Conservation (phyloP, 352 stramenopile species). For the Globisporangium barbulae region DNA sequence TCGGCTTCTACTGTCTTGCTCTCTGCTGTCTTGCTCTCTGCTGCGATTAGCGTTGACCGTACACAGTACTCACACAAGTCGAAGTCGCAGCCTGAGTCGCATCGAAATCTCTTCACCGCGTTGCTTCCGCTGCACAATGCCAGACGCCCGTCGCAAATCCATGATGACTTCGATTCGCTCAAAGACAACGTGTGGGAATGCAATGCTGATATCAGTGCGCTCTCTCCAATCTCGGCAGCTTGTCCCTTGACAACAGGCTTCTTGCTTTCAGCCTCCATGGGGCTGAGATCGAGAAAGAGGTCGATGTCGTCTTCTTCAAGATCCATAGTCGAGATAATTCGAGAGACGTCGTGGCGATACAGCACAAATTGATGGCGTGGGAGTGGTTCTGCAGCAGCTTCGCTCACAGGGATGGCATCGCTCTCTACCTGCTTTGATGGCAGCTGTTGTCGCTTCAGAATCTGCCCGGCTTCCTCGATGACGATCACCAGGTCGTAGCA, state of each 20-base stretch:
- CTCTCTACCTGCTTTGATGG: constrained; percentile 25
- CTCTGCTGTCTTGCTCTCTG: constrained; percentile 14
- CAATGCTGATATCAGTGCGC: constrained; percentile 34
- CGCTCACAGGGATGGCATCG: constrained; percentile 14
- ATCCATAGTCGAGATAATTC: constrained; percentile 44
- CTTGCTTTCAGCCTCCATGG: constrained; percentile 17
- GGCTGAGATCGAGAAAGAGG: constrained; percentile 46
- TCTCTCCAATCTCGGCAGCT: constrained; percentile 17
- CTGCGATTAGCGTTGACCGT: constrained; percentile 32
- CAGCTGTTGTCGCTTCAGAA: constrained; percentile 50
- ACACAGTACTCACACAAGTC: constrained; percentile 72
- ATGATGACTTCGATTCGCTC: constrained; percentile 50
- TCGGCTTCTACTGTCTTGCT: background rate
- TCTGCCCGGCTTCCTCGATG: constrained; percentile 41
- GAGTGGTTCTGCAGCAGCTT: constrained; percentile 17
- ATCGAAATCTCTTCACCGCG: constrained; percentile 53
- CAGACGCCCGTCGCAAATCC: constrained; percentile 71
- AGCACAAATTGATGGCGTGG: constrained; percentile 65
- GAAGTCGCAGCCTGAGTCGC: constrained; percentile 63
- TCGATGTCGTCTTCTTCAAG: constrained; percentile 50
- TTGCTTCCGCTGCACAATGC: constrained; percentile 58
- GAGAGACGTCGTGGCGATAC: constrained; percentile 49
- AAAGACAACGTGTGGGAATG: constrained; percentile 54
- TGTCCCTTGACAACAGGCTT: background rate
- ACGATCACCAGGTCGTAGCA: constrained; percentile 79